Percentiles rank a stretch among this genome's conserved stretches.
phyloP scores from a whole-genome alignment of 192 early-diverging fungal species.

The Rhizoclosmatium globosum region DNA sequence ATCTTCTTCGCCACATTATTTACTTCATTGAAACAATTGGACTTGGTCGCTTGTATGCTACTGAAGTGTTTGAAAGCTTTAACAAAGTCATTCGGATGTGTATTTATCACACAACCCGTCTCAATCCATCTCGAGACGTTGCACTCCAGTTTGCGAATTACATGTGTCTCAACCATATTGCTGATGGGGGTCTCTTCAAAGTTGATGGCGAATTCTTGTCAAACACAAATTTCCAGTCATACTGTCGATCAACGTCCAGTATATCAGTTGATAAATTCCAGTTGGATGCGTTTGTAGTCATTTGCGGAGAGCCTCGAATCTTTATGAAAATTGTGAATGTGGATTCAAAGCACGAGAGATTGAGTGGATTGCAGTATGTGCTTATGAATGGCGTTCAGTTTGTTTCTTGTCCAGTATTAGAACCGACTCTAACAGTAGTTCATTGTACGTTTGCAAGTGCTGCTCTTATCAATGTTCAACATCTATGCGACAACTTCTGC shows the following conservation, averaged over 20 bases:
- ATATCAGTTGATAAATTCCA: background rate
- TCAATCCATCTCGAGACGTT: background rate
- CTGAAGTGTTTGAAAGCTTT: constrained; percentile 17
- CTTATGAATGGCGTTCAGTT: background rate
- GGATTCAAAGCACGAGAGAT: background rate
- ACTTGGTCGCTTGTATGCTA: background rate
- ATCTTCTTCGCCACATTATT: background rate
- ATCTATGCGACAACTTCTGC: background rate
- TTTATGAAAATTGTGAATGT: background rate
- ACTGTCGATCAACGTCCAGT: background rate
- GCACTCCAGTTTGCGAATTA: background rate
- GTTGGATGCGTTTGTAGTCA: background rate
- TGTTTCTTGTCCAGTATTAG: background rate
- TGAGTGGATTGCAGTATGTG: background rate
- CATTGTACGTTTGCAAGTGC: background rate
- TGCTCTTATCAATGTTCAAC: background rate
- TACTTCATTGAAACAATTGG: background rate
- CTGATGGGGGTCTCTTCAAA: background rate
- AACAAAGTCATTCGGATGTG: constrained; percentile 7
- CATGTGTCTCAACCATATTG: background rate
- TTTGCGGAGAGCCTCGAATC: background rate
- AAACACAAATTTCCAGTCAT: background rate
- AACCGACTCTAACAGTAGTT: background rate
- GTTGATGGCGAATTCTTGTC: background rate
- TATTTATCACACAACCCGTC: constrained; percentile 20